Conservation (phyloP, 1,284 basidiomycete species). For the Trametes polyzona region DNA sequence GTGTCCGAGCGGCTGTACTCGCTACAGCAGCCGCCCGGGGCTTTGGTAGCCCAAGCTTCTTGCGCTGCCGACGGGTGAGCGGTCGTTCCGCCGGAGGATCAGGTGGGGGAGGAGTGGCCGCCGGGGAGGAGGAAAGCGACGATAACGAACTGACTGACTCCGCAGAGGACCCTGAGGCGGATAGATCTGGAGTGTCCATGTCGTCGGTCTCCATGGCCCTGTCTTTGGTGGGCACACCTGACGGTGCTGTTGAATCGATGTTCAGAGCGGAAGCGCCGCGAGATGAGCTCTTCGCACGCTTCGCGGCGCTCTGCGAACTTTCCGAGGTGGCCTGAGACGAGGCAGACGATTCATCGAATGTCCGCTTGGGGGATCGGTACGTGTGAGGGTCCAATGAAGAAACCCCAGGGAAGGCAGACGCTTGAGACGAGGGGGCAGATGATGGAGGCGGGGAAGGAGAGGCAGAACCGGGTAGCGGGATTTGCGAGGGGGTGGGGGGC, state of each 20-base stretch:
- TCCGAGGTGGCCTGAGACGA: conserved; percentile 39
- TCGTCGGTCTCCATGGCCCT: conserved; percentile 39
- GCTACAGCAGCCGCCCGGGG: conserved; percentile 37
- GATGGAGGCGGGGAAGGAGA: conserved; percentile 47
- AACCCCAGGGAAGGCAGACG: conserved; percentile 14
- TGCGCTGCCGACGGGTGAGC: conserved; percentile 69
- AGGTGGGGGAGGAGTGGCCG: conserved; percentile 41
- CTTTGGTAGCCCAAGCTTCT: conserved; percentile 67
- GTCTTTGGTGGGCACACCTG: conserved; percentile 6
- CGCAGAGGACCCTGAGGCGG: conserved; percentile 46
- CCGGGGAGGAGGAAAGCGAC: conserved; percentile 45
- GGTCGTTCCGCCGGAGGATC: conserved; percentile 33
- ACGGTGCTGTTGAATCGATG: conserved; percentile 14
- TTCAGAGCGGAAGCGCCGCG: conserved; percentile 20
- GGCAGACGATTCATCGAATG: conserved; percentile 65
- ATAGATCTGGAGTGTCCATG: conserved; percentile 48
- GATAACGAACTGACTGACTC: conserved; percentile 43
- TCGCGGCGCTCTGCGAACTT: conserved; percentile 46
- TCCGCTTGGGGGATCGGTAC: conserved; percentile 63
- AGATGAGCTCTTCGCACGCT: conserved; percentile 44
- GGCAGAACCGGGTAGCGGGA: conserved; percentile 48
- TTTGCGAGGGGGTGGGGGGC: conserved; percentile 38
- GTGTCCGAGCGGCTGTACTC: conserved; percentile 28
- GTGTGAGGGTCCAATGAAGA: conserved; percentile 30
- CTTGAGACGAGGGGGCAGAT: conserved; percentile 33